phyloP scores from a whole-genome alignment of 352 stramenopile species.

The Globisporangium nunn region DNA sequence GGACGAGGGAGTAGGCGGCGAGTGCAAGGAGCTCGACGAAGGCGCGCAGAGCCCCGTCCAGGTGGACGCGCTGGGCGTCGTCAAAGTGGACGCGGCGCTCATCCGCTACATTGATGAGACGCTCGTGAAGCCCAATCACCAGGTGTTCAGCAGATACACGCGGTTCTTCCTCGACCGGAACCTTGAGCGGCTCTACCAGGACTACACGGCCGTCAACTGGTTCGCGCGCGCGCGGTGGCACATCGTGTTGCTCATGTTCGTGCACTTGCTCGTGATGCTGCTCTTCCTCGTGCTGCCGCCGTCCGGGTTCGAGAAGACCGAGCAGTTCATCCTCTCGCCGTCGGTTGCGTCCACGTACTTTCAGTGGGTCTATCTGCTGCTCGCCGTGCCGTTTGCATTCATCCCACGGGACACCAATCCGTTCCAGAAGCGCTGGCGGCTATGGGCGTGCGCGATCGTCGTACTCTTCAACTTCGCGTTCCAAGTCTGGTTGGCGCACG shows the following conservation, averaged over 20 bases:
- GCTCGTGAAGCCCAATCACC: constrained; percentile 57
- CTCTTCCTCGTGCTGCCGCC: constrained; percentile 55
- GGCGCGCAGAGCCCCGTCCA: not conserved
- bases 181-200: constrained; percentile 75
- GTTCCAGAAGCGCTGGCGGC: constrained; percentile 68
- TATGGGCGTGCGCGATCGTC: constrained; percentile 69
- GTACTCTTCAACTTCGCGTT: constrained; percentile 74
- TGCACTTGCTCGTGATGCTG: constrained; percentile 64
- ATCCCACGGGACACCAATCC: constrained; percentile 57
- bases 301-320: constrained; percentile 56
- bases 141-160: constrained; percentile 78
- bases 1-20: not conserved
- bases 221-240: constrained; percentile 70
- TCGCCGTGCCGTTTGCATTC: constrained; percentile 70
- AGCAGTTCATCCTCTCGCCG: constrained; percentile 59
- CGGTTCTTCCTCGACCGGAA: constrained; percentile 70
- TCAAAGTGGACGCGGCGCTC: constrained; percentile 32
- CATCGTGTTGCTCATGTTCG: constrained; percentile 57
- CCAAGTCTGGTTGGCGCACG: constrained; percentile 64
- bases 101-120: constrained; percentile 72
- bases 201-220: constrained; percentile 82
- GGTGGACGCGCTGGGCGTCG: constrained; percentile 5
- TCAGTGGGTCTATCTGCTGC: constrained; percentile 65
- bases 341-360: constrained; percentile 32
- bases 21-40: not conserved